Evolutionary conservation across 106 monocot genomes (phyloP).

Genomic region (Hemerocallis citrina): DNA sequence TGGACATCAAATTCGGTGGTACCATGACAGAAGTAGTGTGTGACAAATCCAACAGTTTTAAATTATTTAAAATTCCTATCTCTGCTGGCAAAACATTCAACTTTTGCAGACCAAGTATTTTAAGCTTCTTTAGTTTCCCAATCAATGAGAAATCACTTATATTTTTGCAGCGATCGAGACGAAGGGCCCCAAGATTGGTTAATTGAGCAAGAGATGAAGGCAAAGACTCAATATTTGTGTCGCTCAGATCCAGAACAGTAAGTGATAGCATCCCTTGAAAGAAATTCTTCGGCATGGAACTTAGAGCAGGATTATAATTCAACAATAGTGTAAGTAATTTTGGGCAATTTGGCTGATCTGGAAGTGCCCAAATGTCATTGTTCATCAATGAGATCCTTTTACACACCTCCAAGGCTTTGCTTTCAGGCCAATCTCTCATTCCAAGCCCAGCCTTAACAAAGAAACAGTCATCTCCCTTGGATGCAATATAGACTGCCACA

Average conservation of each 20-base stretch:
- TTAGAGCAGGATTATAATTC: conserved; percentile 1
- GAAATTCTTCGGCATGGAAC: conserved; percentile 7
- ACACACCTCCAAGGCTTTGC: conserved; percentile 1
- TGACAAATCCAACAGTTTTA: conserved; percentile 16
- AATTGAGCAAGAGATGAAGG: conserved; percentile 13
- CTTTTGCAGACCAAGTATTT: conserved; percentile 4
- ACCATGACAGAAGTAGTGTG: background rate
- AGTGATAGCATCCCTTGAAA: conserved; percentile 10
- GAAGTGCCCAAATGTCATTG: conserved; percentile 6
- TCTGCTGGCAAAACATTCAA: conserved; percentile 2
- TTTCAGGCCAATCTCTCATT: conserved; percentile 9
- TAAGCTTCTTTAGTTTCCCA: conserved; percentile 8
- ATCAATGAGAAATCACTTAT: conserved; percentile 1
- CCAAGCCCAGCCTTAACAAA: conserved; percentile 12
- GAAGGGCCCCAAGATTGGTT: conserved; percentile 7
- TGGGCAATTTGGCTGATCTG: conserved; percentile 6
- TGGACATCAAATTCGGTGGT: conserved; percentile 6
- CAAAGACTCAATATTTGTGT: conserved; percentile 7
- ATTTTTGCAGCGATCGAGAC: conserved; percentile 8
- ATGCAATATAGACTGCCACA: too few species aligned
- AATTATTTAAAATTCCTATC: conserved; percentile 3
- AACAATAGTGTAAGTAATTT: conserved; percentile 4
- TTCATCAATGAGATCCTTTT: too few species aligned
- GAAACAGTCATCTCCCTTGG: conserved; percentile 10
- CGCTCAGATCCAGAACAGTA: conserved; percentile 14